Base-by-base conservation (phyloP, 2,329 filamentous ascomycete genomes). In the Orbilia quercus region DNA sequence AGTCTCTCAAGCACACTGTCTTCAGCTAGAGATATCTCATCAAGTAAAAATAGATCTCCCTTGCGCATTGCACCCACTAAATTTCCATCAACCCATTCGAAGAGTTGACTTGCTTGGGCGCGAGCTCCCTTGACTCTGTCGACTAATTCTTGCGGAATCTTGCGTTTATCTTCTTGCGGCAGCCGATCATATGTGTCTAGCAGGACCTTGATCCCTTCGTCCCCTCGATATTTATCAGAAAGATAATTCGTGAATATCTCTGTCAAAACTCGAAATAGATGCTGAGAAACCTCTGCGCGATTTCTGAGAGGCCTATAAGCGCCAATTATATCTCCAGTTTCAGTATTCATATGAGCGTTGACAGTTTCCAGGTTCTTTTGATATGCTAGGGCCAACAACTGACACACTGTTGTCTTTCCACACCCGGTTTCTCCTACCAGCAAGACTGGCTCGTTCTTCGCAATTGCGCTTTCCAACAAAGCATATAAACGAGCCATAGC, bases 331-430 rank as follows among this genome's bases (percentile, higher is more conserved):
- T 99, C 95, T 14, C 95, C 94, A 0, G 96, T 98, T 80, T 99
- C 96, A 0, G 95, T 93, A 76, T 99, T 99, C 77, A 98, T 94
- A 81, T 99, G 96, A 1, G 96, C 95, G 79, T 99, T 99, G 78
- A 99, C 90, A 77, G 94, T 95, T 76, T 93, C 89, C 40, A 99
- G 83, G 75, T 91, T 84, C 77, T 90, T 92, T 14, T 84, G 83
- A 75, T 91, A 85, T 2, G 91, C 90, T 78, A 96, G 90, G 1
- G 95, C 92, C 59, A 98, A 85, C 79, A 96, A 86, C 80, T 99
- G 95, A 76, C 92, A 96, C 5, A 99, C 91, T 1, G 94, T 97
- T 0, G 95, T 99, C 82, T 99, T 99, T 73, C 96, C 95, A 78
- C 94, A 98, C 4, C 95, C 95, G 16, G 95, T 99, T 80, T 99